phyloP scores from a whole-genome alignment of 306 rosid genomes.

The Rosa chinensis region DNA sequence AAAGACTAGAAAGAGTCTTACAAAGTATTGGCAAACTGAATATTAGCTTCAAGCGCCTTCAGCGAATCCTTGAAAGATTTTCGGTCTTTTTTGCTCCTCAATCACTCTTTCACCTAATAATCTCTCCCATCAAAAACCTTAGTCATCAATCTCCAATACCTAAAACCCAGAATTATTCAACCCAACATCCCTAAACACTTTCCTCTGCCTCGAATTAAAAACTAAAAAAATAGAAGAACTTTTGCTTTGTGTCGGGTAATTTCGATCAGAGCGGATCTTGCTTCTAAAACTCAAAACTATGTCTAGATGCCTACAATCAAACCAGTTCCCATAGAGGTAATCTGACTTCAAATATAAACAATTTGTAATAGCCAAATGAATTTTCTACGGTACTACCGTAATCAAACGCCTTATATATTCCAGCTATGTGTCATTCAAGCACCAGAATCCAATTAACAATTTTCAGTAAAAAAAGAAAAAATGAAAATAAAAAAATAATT shows the following conservation, averaged over 20 bases:
- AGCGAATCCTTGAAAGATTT: conserved; percentile 91
- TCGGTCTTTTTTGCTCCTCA: conserved; percentile 35
- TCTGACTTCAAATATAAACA: background rate
- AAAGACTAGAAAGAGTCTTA: conserved; percentile 23
- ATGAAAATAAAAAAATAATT: background rate
- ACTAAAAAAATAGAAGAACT: background rate
- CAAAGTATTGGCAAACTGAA: conserved; percentile 87
- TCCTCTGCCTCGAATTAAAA: background rate
- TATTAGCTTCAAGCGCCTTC: conserved; percentile 92
- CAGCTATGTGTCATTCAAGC: too few species aligned
- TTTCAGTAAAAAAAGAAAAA: too few species aligned
- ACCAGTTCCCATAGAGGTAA: background rate
- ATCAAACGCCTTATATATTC: background rate
- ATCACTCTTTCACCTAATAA: conserved; percentile 23
- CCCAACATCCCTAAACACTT: too few species aligned
- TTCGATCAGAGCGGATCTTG: too few species aligned
- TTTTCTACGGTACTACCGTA: background rate
- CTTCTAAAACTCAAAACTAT: background rate
- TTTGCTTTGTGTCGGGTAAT: too few species aligned
- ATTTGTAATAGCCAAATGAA: background rate
- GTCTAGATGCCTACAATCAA: too few species aligned
- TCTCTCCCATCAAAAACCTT: background rate
- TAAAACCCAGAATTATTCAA: background rate
- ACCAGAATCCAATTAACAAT: background rate
- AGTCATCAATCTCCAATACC: background rate